A percentile compares a stretch with the other conserved stretches of the same genome.
Conservation (phyloP, 164 flowering plant genomes). For the Kalanchoe fedtschenkoi region DNA sequence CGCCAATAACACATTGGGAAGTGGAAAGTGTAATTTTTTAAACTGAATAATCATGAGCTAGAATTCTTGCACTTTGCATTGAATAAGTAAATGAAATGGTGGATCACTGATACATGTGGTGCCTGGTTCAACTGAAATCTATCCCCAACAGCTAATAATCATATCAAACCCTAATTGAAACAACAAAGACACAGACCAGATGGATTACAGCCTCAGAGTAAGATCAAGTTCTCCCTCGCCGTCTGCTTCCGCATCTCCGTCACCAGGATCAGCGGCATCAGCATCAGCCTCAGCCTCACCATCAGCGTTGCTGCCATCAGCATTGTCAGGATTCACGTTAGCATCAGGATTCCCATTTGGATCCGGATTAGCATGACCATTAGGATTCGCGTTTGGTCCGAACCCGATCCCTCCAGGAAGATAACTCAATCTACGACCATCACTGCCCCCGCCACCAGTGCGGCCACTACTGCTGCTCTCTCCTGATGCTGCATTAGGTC, state of each 20-base stretch:
- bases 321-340: neutral
- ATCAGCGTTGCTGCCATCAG: neutral
- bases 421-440: neutral
- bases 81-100: too few species aligned
- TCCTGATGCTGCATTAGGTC: neutral
- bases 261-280: neutral
- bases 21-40: too few species aligned
- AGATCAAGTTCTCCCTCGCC: slow-evolving; percentile 1
- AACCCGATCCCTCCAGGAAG: slow-evolving; percentile 1
- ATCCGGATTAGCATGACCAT: too few species aligned
- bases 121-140: too few species aligned
- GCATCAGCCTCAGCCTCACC: neutral
- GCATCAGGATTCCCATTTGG: neutral
- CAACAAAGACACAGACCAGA: neutral
- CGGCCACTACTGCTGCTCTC: neutral
- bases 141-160: too few species aligned
- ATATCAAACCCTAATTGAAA: neutral
- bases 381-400: neutral
- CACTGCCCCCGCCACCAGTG: neutral
- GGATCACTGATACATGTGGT: too few species aligned
- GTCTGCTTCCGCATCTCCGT: neutral
- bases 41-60: too few species aligned
- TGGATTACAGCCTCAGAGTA: neutral
- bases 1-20: too few species aligned
- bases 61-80: too few species aligned